phyloP scores from a whole-genome alignment of 352 stramenopile species.

The Phytopythium vexans region DNA sequence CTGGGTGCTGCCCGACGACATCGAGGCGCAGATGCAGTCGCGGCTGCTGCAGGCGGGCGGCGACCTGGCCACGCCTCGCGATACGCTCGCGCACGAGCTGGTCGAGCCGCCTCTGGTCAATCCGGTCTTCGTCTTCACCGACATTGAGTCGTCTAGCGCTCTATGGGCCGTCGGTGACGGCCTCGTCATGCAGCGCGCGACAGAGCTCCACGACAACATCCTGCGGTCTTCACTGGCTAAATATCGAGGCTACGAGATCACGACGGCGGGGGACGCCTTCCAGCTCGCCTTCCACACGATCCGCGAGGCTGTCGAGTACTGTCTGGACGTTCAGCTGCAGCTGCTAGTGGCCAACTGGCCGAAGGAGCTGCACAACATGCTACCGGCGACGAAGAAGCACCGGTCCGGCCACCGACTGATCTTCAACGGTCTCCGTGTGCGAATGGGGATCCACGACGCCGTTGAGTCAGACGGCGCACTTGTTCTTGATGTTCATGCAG shows the following conservation, averaged over 20 bases:
- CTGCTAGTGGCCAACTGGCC: constrained; percentile 55
- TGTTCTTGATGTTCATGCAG: constrained; percentile 32
- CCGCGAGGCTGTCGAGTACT: constrained; percentile 57
- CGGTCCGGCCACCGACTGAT: constrained; percentile 29
- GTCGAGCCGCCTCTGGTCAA: constrained; percentile 21
- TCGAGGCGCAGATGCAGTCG: constrained; percentile 27
- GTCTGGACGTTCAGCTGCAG: constrained; percentile 53
- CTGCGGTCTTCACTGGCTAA: constrained; percentile 32
- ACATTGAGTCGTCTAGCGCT: constrained; percentile 63
- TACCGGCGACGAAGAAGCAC: constrained; percentile 41
- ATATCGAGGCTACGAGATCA: constrained; percentile 73
- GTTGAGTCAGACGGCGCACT: constrained; percentile 31
- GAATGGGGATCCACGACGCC: constrained; percentile 54
- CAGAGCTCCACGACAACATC: constrained; percentile 40
- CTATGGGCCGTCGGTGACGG: constrained; percentile 50
- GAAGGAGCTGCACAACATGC: constrained; percentile 45
- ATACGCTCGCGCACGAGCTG: constrained; percentile 8
- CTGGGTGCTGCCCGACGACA: constrained; percentile 41
- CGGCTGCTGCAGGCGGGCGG: constrained; percentile 35
- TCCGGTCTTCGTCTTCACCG: constrained; percentile 60
- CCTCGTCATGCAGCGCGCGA: constrained; percentile 41
- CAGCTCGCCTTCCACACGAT: constrained; percentile 70
- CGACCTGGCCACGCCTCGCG: constrained; percentile 13
- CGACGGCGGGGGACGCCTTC: constrained; percentile 65
- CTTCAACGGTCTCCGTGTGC: constrained; percentile 45